Percentiles rank a stretch among this genome's conserved stretches.
phyloP scores from a whole-genome alignment of 164 flowering plant species.

The Vitis labrusca region DNA sequence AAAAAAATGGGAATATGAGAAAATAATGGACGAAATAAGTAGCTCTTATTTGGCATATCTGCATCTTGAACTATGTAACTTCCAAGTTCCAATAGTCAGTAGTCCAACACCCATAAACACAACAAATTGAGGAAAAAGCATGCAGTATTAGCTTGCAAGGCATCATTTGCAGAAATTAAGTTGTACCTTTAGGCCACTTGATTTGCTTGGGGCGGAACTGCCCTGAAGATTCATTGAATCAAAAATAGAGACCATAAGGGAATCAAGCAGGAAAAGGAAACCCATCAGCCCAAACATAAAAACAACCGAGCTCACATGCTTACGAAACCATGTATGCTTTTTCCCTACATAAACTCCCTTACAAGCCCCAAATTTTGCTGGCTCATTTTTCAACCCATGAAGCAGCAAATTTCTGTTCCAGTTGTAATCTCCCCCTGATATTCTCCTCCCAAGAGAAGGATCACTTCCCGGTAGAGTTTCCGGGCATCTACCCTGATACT shows the following conservation, averaged over 20 bases:
- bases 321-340: slow-evolving; percentile 45
- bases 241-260: slow-evolving; percentile 57
- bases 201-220: slow-evolving; percentile 20
- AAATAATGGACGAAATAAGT: too few species aligned
- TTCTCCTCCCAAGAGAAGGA: slow-evolving; percentile 49
- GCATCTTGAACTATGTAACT: background rate
- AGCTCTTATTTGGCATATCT: too few species aligned
- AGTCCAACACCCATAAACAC: background rate
- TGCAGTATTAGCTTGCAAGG: background rate
- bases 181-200: slow-evolving; percentile 41
- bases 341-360: slow-evolving; percentile 48
- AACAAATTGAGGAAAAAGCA: background rate
- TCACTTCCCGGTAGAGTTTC: slow-evolving; percentile 32
- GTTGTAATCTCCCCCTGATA: slow-evolving; percentile 33
- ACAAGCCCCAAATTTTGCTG: slow-evolving; percentile 27
- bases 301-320: slow-evolving; percentile 46
- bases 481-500: slow-evolving; percentile 21
- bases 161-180: background rate
- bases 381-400: slow-evolving; percentile 49
- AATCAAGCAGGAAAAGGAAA: slow-evolving; percentile 65
- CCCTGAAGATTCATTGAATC: slow-evolving; percentile 36
- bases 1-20: background rate
- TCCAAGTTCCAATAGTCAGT: background rate
- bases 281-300: slow-evolving; percentile 47
- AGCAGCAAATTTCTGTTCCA: slow-evolving; percentile 37